Base-by-base conservation (phyloP, 139 green algal genomes). In the Ettlia oleoabundans region DNA sequence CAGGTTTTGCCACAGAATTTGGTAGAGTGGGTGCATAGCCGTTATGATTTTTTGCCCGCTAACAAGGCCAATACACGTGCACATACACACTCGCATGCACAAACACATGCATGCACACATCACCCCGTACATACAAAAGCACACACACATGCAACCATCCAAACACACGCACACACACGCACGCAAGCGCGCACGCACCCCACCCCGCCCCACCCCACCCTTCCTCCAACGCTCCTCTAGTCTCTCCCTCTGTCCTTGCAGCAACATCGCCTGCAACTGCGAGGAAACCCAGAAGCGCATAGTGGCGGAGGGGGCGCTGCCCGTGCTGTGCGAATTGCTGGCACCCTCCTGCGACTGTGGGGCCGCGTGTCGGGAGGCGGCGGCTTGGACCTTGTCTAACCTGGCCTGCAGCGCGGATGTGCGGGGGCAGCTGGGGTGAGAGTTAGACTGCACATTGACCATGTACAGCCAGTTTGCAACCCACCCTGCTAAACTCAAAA, bases 201-300 rank as follows among this genome's bases (percentile, higher is more conserved):
- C 24, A 55, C 38, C 15, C 4, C 30, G 5, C 6, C 42, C n/a
- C 41, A 30, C 41, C 4, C 30, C 47, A 32, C 2, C 38, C 24
- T 43, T 8, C 30, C 24, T 38, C 6, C 42, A 5, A 18, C 21
- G 47, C 47, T 10, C 30, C 69, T n/a, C 28, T 28, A 1, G 33
- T 61, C 72, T 7, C 21, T 8, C 0, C 47, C 8, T 24, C 69
- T 18, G 21, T 30, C 70, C 4, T 21, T 52, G 73, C 73, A 80
- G 73, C 73, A 85, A 85, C 70, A 75, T 85, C 33, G 69, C 69
- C 10, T 79, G 67, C 69, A 85, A 81, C 70, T 84, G 79, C 68
- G 79, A 84, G 68, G 33, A 78, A n/a, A 67, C 70, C 19, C 80
- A 85, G 43, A n/a, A 33, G 30, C 42, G 41, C 24, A 81, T 85